Conservation (phyloP, 768 basidiomycete genomes). For the Phallus indusiatus region DNA sequence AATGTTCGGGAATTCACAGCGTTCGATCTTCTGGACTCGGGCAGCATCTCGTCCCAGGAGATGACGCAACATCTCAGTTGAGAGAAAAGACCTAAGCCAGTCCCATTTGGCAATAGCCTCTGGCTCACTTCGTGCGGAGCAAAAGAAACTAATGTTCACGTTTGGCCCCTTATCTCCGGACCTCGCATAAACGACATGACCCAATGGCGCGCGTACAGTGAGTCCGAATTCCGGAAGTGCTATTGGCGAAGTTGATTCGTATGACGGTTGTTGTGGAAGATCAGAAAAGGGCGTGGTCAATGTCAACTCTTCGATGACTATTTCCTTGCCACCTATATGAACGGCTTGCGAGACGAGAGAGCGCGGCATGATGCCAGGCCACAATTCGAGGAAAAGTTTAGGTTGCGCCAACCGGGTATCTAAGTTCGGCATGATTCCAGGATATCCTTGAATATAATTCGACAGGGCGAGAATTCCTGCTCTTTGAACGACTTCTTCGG, state of each 20-base stretch:
- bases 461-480: neutral
- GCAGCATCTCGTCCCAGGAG: slow-evolving; percentile 1
- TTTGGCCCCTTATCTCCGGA: slow-evolving; percentile 7
- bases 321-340: neutral
- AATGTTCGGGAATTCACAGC: slow-evolving; percentile 2
- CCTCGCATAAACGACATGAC: slow-evolving; percentile 2
- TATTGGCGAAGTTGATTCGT: slow-evolving; percentile 2
- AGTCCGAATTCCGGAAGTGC: neutral
- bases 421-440: neutral
- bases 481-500: neutral
- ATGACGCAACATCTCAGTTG: neutral
- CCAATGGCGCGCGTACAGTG: neutral
- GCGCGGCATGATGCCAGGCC: slow-evolving; percentile 2
- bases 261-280: slow-evolving; percentile 2
- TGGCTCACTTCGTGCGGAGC: neutral
- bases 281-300: neutral
- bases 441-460: slow-evolving; percentile 1
- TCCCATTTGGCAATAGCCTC: neutral
- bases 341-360: neutral
- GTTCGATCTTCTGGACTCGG: neutral
- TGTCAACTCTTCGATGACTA: neutral
- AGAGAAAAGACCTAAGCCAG: slow-evolving; percentile 3
- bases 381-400: neutral
- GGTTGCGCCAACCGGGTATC: slow-evolving; percentile 2
- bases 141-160: slow-evolving; percentile 3